Percentiles rank a stretch among this genome's conserved stretches.
Conservation (phyloP, 345 rosid species). For the Gossypium arboreum region DNA sequence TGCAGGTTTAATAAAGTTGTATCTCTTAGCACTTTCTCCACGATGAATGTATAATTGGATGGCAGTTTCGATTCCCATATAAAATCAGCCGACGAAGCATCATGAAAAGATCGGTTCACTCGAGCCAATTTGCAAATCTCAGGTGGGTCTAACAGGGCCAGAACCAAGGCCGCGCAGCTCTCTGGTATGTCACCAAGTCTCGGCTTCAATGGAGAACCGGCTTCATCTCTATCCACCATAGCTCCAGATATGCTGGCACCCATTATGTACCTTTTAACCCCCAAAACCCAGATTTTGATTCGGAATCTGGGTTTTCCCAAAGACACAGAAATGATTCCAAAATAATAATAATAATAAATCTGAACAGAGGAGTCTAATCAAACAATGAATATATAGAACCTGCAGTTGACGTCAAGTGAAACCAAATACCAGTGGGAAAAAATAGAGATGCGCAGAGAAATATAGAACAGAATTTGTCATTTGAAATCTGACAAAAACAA, state of each 20-base stretch:
- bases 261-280: not conserved
- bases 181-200: slow-evolving; percentile 58
- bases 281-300: not conserved
- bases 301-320: not conserved
- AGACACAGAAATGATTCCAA: not conserved
- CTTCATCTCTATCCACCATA: slow-evolving; percentile 15
- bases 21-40: slow-evolving; percentile 39
- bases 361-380: not conserved
- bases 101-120: slow-evolving; percentile 43
- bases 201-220: slow-evolving; percentile 21
- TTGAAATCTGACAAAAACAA: not conserved
- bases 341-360: too few species aligned
- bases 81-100: slow-evolving; percentile 61
- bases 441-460: slow-evolving; percentile 1
- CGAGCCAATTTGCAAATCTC: slow-evolving; percentile 56
- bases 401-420: not conserved
- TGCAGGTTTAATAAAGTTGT: slow-evolving; percentile 23
- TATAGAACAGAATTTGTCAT: not conserved
- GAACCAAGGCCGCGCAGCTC: slow-evolving; percentile 52
- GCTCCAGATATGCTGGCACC: slow-evolving; percentile 10
- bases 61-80: slow-evolving; percentile 66
- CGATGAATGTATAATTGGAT: slow-evolving; percentile 34
- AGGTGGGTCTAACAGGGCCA: slow-evolving; percentile 45
- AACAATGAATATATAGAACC: not conserved
- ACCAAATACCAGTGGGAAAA: not conserved